These are phyloP conservation scores for Pichia sp. DNA, from an alignment of 1,139 yeast genomes.

Conservation along the genomic window DNA sequence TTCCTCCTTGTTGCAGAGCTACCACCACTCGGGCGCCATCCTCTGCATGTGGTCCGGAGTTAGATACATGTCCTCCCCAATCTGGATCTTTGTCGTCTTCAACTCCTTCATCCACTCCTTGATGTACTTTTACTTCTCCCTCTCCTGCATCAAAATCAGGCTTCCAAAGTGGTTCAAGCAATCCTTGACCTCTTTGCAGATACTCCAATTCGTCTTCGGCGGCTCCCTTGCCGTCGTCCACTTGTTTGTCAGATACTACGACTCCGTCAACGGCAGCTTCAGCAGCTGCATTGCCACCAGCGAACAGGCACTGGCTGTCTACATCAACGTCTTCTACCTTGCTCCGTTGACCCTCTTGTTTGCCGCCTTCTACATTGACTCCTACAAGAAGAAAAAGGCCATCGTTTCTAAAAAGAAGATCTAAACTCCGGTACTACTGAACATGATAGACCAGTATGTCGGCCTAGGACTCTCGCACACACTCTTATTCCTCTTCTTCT, in stretches of 20 bases:
- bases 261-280: conserved; percentile 42
- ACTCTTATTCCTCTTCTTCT: too few species aligned
- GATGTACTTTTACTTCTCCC: conserved; percentile 70
- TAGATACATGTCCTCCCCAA: conserved; percentile 68
- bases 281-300: conserved; percentile 55
- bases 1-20: conserved; percentile 64
- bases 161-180: conserved; percentile 60
- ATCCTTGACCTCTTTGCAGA: conserved; percentile 63
- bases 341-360: conserved; percentile 68
- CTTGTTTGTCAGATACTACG: conserved; percentile 57
- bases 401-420: conserved; percentile 13
- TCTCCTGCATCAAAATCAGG: conserved; percentile 55
- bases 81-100: conserved; percentile 78
- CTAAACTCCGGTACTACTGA: background rate
- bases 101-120: conserved; percentile 72
- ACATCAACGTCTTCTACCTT: conserved; percentile 61
- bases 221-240: conserved; percentile 65
- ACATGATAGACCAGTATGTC: too few species aligned
- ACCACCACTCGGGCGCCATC: conserved; percentile 82
- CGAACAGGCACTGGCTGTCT: conserved; percentile 60
- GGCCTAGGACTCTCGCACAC: too few species aligned
- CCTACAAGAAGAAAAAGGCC: conserved; percentile 37
- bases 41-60: conserved; percentile 82
- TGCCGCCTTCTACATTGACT: conserved; percentile 65
- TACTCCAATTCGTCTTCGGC: conserved; percentile 65